Evolutionary conservation across 2,329 filamentous ascomycete genomes (phyloP), one percentile per base, ranked within the genome.

Genomic region (Diaporthe sp.): DNA sequence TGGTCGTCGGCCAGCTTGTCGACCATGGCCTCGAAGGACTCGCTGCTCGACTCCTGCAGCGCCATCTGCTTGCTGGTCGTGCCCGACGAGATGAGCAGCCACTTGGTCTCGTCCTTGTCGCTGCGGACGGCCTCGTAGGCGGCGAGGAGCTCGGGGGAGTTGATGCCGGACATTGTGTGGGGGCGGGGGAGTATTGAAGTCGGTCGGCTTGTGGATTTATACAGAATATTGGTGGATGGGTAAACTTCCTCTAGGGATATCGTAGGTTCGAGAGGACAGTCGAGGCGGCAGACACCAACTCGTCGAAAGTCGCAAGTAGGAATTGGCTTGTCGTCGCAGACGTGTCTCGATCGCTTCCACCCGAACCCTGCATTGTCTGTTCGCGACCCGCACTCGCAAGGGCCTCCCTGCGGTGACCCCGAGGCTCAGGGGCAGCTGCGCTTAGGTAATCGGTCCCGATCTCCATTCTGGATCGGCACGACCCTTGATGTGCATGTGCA

Each of bases 101-200:
- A 94, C 84, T 92, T 93, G 76, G 87, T 90, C 73, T 86, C 83
- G 76, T 92, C 88, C 82, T 92, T 92, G 87, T 93, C 91, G 78
- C 87, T 89, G 76, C 91, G 91, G 73, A 93, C 91, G 75, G 89
- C 89, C 38, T 93, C 90, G 86, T 93, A 93, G 77, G 92, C 92
- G 55, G 75, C 69, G 33, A 50, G 54, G 55, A 76, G 72, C 58
- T 92, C 91, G 81, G 90, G 86, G 74, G 87, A 82, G 80, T 91
- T 85, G 81, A 87, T 83, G 79, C 88, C 88, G 77, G 89, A 91
- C 89, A 91, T 91, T 45, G 54, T 77, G 77, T 8, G 57, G 55
- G 55, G 33, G 30, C 30, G 70, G 52, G 28, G 33, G 30, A 10
- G 35, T 38, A n/a, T 28, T 6, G 19, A 19, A 5, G 35, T 6